Conservation (phyloP, 306 rosid species). For the Vigna unguiculata region DNA sequence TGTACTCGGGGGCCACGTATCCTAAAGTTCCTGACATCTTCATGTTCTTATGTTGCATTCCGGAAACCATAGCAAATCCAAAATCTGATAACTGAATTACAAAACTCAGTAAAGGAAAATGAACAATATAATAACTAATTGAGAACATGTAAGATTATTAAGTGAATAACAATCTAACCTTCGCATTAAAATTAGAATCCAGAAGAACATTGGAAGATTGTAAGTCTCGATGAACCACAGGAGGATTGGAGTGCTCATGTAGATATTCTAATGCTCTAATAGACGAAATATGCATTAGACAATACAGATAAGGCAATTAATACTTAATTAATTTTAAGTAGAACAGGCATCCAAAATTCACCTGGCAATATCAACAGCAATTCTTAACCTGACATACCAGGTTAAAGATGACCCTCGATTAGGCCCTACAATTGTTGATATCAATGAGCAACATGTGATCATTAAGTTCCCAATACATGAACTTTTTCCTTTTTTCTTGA, state of each 20-base stretch:
- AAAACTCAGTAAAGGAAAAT: conserved; percentile 49
- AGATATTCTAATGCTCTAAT: conserved; percentile 88
- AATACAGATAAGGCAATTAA: conserved; percentile 14
- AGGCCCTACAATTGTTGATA: conserved; percentile 64
- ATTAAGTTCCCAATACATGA: conserved; percentile 14
- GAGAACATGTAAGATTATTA: conserved; percentile 9
- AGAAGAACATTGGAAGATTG: conserved; percentile 85
- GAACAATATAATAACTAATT: conserved; percentile 9
- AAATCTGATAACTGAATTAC: conserved; percentile 82
- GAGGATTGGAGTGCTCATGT: conserved; percentile 86
- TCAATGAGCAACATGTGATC: conserved; percentile 29
- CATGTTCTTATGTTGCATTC: conserved; percentile 67
- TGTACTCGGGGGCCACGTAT: conserved; percentile 85
- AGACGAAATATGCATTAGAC: conserved; percentile 34
- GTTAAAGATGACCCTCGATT: conserved; percentile 68
- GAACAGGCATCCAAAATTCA: conserved; percentile 39
- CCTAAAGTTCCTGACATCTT: conserved; percentile 78
- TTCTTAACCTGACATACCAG: conserved; percentile 83
- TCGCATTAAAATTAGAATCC: conserved; percentile 81
- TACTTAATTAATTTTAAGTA: conserved; percentile 3
- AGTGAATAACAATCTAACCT: conserved; percentile 59
- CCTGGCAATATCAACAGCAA: conserved; percentile 89
- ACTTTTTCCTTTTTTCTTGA: conserved; percentile 14
- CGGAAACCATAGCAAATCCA: conserved; percentile 74
- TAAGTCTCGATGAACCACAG: conserved; percentile 79